Conservation (phyloP, 2,329 filamentous ascomycete species). For the Fusarium poae region DNA sequence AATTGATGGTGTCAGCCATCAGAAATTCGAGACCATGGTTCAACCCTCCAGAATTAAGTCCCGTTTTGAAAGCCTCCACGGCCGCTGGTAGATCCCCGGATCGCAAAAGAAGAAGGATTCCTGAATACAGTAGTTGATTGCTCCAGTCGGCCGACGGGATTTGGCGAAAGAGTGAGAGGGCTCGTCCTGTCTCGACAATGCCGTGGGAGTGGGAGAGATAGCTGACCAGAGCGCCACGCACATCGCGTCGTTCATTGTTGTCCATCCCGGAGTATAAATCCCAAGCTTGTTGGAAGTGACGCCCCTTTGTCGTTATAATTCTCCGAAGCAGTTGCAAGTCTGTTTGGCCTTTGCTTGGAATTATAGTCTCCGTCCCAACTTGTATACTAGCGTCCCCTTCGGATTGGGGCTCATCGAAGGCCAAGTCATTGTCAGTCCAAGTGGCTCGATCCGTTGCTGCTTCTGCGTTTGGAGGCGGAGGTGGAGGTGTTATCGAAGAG, state of each 20-base stretch:
- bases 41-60: conserved; percentile 53
- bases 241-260: conserved; percentile 46
- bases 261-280: conserved; percentile 57
- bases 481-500: conserved; percentile 43
- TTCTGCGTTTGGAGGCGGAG: conserved; percentile 13
- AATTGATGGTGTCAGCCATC: conserved; percentile 57
- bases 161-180: conserved; percentile 60
- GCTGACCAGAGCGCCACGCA: conserved; percentile 54
- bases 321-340: conserved; percentile 21
- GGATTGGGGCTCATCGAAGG: not conserved
- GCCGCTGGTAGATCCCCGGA: conserved; percentile 57
- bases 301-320: conserved; percentile 46
- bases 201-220: conserved; percentile 60
- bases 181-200: conserved; percentile 60
- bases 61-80: conserved; percentile 56
- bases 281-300: conserved; percentile 60
- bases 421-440: not conserved
- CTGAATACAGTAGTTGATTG: conserved; percentile 56
- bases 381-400: not conserved
- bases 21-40: conserved; percentile 60
- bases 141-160: conserved; percentile 57
- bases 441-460: not conserved
- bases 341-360: not conserved
- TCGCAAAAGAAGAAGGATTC: conserved; percentile 58
- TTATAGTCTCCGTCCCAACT: not conserved